These are phyloP conservation scores for Talaromyces wortmannii DNA, from an alignment of 495 filamentous ascomycete genomes.

Conservation along the genomic window DNA sequence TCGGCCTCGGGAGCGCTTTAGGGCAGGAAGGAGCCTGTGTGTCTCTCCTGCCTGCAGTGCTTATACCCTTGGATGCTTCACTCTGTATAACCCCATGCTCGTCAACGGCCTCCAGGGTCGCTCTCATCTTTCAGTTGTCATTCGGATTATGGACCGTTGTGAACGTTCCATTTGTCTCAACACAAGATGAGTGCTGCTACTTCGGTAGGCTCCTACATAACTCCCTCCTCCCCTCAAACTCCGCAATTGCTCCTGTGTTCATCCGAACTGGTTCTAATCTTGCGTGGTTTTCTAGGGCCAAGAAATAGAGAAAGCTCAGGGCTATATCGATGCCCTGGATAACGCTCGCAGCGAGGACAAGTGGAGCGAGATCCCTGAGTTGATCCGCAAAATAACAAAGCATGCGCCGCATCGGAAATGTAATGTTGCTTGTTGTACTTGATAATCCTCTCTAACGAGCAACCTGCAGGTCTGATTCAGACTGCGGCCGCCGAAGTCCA, in stretches of 20 bases:
- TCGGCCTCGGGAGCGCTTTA: neutral
- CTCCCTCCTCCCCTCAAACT: neutral
- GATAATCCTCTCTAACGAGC: slow-evolving; percentile 11
- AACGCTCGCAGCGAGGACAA: slow-evolving; percentile 77
- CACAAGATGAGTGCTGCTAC: neutral
- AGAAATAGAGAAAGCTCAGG: slow-evolving; percentile 61
- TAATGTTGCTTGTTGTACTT: slow-evolving; percentile 35
- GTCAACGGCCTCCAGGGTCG: neutral
- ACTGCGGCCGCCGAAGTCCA: slow-evolving; percentile 67
- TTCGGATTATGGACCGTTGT: neutral
- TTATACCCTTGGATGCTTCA: too few relatives aligned
- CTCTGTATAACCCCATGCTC: too few relatives aligned
- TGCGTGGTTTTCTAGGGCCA: slow-evolving; percentile 25
- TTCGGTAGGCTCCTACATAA: neutral
- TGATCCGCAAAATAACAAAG: slow-evolving; percentile 85
- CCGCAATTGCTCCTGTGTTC: neutral
- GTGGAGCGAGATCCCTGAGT: slow-evolving; percentile 86
- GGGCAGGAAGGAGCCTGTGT: too few relatives aligned
- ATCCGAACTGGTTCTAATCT: too few relatives aligned
- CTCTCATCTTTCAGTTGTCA: neutral
- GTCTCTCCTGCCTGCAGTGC: too few relatives aligned
- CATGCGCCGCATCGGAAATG: slow-evolving; percentile 84
- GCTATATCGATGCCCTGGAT: slow-evolving; percentile 76
- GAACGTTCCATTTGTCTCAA: neutral
- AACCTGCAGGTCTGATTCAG: slow-evolving; percentile 58